Base-by-base conservation (phyloP, 495 filamentous ascomycete species). In the Penicillium steckii region DNA sequence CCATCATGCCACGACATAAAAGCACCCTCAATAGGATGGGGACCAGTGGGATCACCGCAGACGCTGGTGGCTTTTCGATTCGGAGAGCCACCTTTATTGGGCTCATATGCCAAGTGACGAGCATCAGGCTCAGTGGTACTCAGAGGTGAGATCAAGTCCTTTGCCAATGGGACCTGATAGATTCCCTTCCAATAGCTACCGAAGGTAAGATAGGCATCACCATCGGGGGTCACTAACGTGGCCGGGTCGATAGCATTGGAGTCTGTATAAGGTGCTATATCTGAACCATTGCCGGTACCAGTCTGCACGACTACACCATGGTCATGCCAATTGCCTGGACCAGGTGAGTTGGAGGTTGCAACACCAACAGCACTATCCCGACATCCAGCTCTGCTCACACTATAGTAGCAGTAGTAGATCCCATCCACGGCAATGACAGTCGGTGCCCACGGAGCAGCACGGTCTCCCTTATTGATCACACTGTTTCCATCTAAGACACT, bases 191-290 rank as follows among this genome's bases (percentile, higher is more conserved):
- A 93, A 68, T 87, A 93, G 32, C 77, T 82, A 12, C 88, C 88
- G 45, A 85, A 93, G 18, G 71, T 82, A 45, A 91, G 66, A 52
- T 80, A 82, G 32, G 78, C 79, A 0, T 67, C 57, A 7, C 74
- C 75, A 18, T 72, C 69, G 1, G 59, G 53, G 3, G 65, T 61
- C n/a, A 75, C 24, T 43, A 90, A 58, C 0, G 87, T 66, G 53
- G 83, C 85, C 0, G 77, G 68, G 56, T 93, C 88, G 56, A 93
- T 91, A n/a, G 86, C 82, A 53, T 91, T 90, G 59, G 85, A 87
- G 2, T 66, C 64, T 0, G 77, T 53, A 30, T 73, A 69, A 0
- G 84, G 85, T 2, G 60, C 42, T 19, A 85, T 59, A 1, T 81
- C 82, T 0, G 66, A 64, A 10, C 66, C 65, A 13, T 59, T 55